Conservation (phyloP, 169 alveolate genomes). For the Plasmodium vivax region DNA sequence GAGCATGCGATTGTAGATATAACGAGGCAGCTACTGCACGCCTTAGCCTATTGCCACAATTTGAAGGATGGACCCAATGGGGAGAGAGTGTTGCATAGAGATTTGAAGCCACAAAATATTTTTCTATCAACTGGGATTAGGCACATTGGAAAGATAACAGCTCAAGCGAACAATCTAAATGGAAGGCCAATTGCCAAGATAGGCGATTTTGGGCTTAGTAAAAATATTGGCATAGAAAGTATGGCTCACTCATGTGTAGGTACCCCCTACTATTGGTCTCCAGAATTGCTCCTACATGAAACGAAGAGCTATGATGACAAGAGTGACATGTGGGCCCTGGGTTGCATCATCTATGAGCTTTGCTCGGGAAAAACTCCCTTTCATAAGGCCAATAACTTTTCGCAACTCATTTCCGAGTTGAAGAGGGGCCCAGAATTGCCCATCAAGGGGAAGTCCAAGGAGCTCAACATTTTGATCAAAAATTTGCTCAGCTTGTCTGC, state of each 20-base stretch:
- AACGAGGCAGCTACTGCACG: constrained; percentile 93
- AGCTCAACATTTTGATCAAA: constrained; percentile 77
- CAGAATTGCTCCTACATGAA: constrained; percentile 92
- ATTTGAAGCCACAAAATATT: constrained; percentile 96
- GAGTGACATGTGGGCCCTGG: constrained; percentile 94
- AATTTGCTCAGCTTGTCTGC: constrained; percentile 82
- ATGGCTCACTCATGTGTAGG: constrained; percentile 96
- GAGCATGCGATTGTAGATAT: constrained; percentile 96
- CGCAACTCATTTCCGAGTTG: constrained; percentile 82
- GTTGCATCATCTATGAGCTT: constrained; percentile 94
- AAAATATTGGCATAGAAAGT: constrained; percentile 92
- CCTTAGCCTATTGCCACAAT: constrained; percentile 95
- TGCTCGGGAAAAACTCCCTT: constrained; percentile 95
- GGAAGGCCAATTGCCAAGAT: constrained; percentile 89
- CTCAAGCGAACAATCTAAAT: constrained; percentile 69
- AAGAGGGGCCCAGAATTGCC: constrained; percentile 85
- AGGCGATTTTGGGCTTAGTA: constrained; percentile 97
- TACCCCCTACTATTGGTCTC: constrained; percentile 98
- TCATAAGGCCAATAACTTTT: constrained; percentile 88
- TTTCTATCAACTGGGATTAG: constrained; percentile 87
- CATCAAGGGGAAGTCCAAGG: constrained; percentile 75
- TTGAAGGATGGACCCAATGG: constrained; percentile 85
- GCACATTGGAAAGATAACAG: constrained; percentile 72
- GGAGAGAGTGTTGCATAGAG: constrained; percentile 95
- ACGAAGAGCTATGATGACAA: constrained; percentile 95